A percentile compares a stretch with the other conserved stretches of the same genome.
These are phyloP conservation scores for Metschnikowia proteae DNA, from an alignment of 805 yeast species.

Conservation along the genomic window DNA sequence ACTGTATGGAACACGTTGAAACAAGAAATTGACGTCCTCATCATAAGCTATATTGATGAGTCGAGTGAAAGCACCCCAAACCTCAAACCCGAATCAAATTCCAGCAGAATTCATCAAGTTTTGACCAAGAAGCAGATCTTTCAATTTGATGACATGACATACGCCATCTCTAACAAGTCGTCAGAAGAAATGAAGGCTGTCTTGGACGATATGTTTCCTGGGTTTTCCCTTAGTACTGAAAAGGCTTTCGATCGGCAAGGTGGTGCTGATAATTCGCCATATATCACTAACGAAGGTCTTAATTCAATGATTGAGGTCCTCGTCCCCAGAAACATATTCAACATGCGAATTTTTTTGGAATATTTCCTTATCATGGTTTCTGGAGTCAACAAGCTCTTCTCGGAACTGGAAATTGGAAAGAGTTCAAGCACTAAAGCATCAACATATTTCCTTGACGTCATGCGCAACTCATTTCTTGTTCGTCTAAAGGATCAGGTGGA, in stretches of 20 bases:
- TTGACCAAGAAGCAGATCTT: slow-evolving; percentile 26
- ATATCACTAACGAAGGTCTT: slow-evolving; percentile 57
- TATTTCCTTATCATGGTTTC: slow-evolving; percentile 67
- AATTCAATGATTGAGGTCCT: slow-evolving; percentile 57
- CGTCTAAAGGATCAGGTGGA: slow-evolving; percentile 56
- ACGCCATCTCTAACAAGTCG: slow-evolving; percentile 13
- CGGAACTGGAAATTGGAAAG: slow-evolving; percentile 14
- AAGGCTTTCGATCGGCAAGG: slow-evolving; percentile 6
- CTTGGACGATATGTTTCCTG: slow-evolving; percentile 68
- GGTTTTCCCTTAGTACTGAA: slow-evolving; percentile 37
- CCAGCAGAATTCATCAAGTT: slow-evolving; percentile 22
- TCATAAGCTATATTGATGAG: slow-evolving; percentile 33
- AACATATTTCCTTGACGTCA: slow-evolving; percentile 57
- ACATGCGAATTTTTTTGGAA: slow-evolving; percentile 75
- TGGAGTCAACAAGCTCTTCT: slow-evolving; percentile 42
- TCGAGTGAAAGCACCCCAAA: slow-evolving; percentile 8
- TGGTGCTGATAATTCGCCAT: slow-evolving; percentile 32
- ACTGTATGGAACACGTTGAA: slow-evolving; percentile 30
- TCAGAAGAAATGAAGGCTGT: slow-evolving; percentile 31
- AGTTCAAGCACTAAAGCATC: slow-evolving; percentile 20
- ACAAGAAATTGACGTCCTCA: slow-evolving; percentile 31
- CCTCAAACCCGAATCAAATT: slow-evolving; percentile 4
- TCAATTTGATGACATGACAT: slow-evolving; percentile 31
- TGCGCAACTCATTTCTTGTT: slow-evolving; percentile 62
- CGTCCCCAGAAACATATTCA: slow-evolving; percentile 68